These are phyloP conservation scores for Cladosporium sp. DNA, from an alignment of 2,329 filamentous ascomycete genomes.

Conservation along the genomic window DNA sequence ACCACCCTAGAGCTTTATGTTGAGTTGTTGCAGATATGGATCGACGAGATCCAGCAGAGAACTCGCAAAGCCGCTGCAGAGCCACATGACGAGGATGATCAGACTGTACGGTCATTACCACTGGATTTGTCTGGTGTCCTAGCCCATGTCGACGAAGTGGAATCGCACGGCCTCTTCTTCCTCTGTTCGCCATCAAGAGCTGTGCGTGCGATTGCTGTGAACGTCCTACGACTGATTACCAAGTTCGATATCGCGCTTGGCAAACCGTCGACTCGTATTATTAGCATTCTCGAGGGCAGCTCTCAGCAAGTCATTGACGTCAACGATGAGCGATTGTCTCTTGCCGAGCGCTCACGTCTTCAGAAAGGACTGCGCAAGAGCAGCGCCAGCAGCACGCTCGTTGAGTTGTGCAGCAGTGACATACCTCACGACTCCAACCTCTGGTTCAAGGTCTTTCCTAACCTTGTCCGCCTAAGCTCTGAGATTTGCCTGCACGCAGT, in stretches of 20 bases:
- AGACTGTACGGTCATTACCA: conserved; percentile 21
- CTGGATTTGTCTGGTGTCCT: conserved; percentile 84
- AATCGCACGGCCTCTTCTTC: conserved; percentile 95
- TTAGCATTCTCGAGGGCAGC: conserved; percentile 86
- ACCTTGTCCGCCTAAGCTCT: conserved; percentile 83
- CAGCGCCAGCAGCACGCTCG: conserved; percentile 77
- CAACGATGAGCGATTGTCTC: conserved; percentile 83
- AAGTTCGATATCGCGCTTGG: conserved; percentile 90
- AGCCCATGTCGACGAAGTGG: conserved; percentile 92
- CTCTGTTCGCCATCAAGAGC: conserved; percentile 90
- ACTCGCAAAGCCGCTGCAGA: conserved; percentile 63
- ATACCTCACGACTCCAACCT: conserved; percentile 89
- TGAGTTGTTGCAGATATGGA: conserved; percentile 93
- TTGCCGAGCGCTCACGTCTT: conserved; percentile 86
- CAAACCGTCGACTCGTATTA: conserved; percentile 71
- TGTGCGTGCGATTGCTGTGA: conserved; percentile 86
- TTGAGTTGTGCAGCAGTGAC: conserved; percentile 93
- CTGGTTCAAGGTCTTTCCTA: conserved; percentile 98
- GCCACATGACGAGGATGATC: conserved; percentile 52
- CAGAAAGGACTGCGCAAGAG: conserved; percentile 85
- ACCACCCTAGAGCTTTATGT: conserved; percentile 90
- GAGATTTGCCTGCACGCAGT: conserved; percentile 90
- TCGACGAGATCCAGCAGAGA: conserved; percentile 89
- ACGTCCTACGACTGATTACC: conserved; percentile 82
- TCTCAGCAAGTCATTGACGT: conserved; percentile 85